phyloP scores from a whole-genome alignment of 257 asterid species.

The Plantago elongata region DNA sequence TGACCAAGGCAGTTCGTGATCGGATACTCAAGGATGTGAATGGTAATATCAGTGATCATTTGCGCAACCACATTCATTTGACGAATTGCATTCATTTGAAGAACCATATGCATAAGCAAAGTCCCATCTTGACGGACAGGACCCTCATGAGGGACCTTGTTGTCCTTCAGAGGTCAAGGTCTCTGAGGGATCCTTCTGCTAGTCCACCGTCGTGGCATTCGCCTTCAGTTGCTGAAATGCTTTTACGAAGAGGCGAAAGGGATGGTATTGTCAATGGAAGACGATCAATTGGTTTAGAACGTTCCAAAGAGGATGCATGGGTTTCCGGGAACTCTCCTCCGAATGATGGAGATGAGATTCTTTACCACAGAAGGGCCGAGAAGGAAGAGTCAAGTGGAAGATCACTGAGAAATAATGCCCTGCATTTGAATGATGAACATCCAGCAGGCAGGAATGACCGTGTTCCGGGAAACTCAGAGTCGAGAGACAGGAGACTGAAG shows the following conservation, averaged over 20 bases:
- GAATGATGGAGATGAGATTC: conserved; percentile 39
- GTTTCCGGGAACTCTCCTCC: conserved; percentile 38
- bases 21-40: conserved; percentile 85
- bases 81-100: conserved; percentile 98
- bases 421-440: conserved; percentile 27
- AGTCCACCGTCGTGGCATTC: conserved; percentile 72
- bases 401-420: conserved; percentile 30
- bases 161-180: conserved; percentile 74
- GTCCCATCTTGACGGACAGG: conserved; percentile 74
- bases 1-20: conserved; percentile 87
- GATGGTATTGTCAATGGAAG: conserved; percentile 48
- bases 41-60: conserved; percentile 72
- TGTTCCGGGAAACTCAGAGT: conserved; percentile 41
- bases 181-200: conserved; percentile 83
- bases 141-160: conserved; percentile 82
- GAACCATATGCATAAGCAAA: conserved; percentile 93
- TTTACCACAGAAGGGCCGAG: conserved; percentile 37
- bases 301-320: conserved; percentile 28
- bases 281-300: conserved; percentile 48
- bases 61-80: conserved; percentile 87
- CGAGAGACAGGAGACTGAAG: conserved; percentile 31
- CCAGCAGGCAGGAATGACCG: conserved; percentile 26
- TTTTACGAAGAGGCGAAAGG: conserved; percentile 34
- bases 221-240: conserved; percentile 43
- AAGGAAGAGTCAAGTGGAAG: conserved; percentile 42